These are phyloP conservation scores for Zoysia matrella DNA, from an alignment of 202 grass and related monocot species.

Conservation along the genomic window DNA sequence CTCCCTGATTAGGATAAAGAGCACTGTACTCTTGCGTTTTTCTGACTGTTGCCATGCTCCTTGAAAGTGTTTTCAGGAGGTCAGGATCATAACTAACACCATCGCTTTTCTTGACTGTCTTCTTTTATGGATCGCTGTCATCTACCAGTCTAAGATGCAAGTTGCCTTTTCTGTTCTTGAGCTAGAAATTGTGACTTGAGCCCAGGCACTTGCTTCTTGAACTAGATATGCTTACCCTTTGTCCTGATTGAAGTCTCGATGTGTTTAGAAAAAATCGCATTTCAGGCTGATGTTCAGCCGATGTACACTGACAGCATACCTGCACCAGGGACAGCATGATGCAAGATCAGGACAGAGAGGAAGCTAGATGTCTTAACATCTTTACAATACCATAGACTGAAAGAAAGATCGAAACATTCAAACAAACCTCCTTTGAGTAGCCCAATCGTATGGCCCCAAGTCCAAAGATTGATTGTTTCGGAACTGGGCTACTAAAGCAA, in stretches of 20 bases:
- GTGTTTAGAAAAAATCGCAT: background rate
- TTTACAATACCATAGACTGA: background rate
- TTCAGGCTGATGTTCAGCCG: background rate
- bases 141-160: too few species aligned
- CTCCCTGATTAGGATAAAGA: too few species aligned
- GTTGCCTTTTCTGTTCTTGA: too few species aligned
- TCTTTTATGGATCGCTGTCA: too few species aligned
- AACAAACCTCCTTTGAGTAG: conserved; percentile 11
- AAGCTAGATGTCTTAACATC: background rate
- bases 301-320: background rate
- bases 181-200: too few species aligned
- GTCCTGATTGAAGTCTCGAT: background rate
- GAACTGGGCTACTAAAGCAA: background rate
- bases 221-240: too few species aligned
- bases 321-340: background rate
- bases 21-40: too few species aligned
- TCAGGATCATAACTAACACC: too few species aligned
- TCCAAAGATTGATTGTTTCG: conserved; percentile 18
- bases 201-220: too few species aligned
- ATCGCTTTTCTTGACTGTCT: too few species aligned
- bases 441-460: background rate
- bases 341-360: background rate
- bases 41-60: too few species aligned
- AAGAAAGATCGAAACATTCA: background rate
- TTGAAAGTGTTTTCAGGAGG: too few species aligned